A percentile compares a stretch with the other conserved stretches of the same genome.
Evolutionary conservation across 305 asterid genomes (phyloP).

Genomic region (Andrographis paniculata): DNA sequence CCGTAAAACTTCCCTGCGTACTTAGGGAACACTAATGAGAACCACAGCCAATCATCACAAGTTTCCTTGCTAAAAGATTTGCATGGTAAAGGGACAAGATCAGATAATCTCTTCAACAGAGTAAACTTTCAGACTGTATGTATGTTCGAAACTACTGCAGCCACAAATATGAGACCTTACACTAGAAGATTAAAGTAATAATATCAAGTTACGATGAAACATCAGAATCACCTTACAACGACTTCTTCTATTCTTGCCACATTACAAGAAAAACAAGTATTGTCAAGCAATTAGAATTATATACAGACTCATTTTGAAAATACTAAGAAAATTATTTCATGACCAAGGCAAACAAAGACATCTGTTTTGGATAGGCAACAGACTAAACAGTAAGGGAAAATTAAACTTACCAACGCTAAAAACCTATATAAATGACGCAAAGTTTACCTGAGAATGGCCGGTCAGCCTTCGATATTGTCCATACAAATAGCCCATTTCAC

Average conservation of each 20-base stretch:
- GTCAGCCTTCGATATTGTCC: slow-evolving; percentile 93
- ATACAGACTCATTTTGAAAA: slow-evolving; percentile 6
- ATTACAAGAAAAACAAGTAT: slow-evolving; percentile 10
- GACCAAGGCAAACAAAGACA: slow-evolving; percentile 4
- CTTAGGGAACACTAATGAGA: background rate
- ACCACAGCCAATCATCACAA: slow-evolving; percentile 8
- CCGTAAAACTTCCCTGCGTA: slow-evolving; percentile 99
- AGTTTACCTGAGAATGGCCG: slow-evolving; percentile 90
- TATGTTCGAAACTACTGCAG: slow-evolving; percentile 7
- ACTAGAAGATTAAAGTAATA: slow-evolving; percentile 9
- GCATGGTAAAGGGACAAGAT: slow-evolving; percentile 12
- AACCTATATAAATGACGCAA: slow-evolving; percentile 12
- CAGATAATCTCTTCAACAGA: slow-evolving; percentile 4
- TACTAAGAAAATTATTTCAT: background rate
- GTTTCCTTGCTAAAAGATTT: slow-evolving; percentile 3
- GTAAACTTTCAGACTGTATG: background rate
- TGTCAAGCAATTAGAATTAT: slow-evolving; percentile 4
- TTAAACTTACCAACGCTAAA: too few relatives aligned
- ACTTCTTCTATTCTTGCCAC: slow-evolving; percentile 3
- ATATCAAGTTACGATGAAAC: slow-evolving; percentile 7
- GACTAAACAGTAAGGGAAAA: too few relatives aligned
- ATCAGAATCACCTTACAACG: background rate
- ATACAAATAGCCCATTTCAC: slow-evolving; percentile 93
- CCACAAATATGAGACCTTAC: background rate
- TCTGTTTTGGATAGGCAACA: slow-evolving; percentile 1